Base-by-base conservation (phyloP, 1,139 yeast species). In the Saccharomyces hybrid region DNA sequence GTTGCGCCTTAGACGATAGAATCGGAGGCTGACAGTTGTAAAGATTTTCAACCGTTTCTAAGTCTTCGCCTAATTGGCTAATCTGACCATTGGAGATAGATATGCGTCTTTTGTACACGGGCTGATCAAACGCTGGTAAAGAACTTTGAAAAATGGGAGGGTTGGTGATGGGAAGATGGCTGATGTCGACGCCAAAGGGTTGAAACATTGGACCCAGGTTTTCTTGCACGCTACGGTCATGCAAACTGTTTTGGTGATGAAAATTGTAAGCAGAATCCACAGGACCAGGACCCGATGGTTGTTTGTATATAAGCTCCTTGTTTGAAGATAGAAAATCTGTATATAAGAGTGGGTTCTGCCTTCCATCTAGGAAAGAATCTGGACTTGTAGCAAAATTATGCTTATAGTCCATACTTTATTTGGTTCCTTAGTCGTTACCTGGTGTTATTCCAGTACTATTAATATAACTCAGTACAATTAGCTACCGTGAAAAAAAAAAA, bases 1-100 rank as follows among this genome's bases (percentile, higher is more conserved):
- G 44, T 20, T 38, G 25, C 5, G 26, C 7, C n/a, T 9, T 38
- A 6, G 25, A 38, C 11, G 25, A 20, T 38, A 20, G 26, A 11
- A 38, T 20, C 11, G 73, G 72, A 6, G 71, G 71, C 48, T 70
- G 72, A 0, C 63, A 58, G 49, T 66, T 65, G 50, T 69, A 67
- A n/a, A 66, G 51, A 34, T 62, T 61, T 41, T 64, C 68, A 32
- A 65, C 56, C 8, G 59, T 57, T 26, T 60, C 64, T 1, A 66
- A 50, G 50, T 71, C 72, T 16, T 69, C 71, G 20, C 65, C 65
- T 26, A 81, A 73, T 65, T 85, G 91, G 48, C 88, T 86, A 60
- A 85, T 85, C 65, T 85, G 93, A 61, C 93, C 93, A 69, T 85
- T 85, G 13, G 90, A 84, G 51, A 85, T 85, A 47, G 91, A 85